Conservation (phyloP, 345 rosid genomes). For the Excoecaria agallocha region DNA sequence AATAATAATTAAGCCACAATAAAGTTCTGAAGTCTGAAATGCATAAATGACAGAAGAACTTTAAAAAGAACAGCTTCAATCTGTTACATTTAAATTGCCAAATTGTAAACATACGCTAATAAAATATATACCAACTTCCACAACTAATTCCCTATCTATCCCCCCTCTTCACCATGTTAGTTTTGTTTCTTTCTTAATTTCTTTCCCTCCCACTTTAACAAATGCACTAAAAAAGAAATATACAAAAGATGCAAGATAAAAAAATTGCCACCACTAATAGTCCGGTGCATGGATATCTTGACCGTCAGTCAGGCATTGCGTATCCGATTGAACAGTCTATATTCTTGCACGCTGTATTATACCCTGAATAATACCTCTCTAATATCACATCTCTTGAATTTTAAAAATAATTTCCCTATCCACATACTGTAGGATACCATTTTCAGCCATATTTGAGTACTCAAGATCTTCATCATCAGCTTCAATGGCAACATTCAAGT, state of each 20-base stretch:
- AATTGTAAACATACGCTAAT: background rate
- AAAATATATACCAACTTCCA: background rate
- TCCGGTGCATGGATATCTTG: too few relatives aligned
- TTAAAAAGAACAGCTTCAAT: background rate
- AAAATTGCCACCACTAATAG: constrained; percentile 1
- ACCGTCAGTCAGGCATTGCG: too few relatives aligned
- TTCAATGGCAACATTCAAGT: constrained; percentile 56
- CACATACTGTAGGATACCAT: constrained; percentile 37
- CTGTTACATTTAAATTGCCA: constrained; percentile 8
- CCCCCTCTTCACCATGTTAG: constrained; percentile 26
- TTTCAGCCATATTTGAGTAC: constrained; percentile 13
- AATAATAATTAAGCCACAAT: background rate
- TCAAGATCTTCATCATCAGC: constrained; percentile 27
- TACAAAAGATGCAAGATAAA: background rate
- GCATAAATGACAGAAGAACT: background rate
- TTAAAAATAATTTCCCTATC: constrained; percentile 50
- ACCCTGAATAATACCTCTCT: background rate
- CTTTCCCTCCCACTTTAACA: constrained; percentile 19
- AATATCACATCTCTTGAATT: constrained; percentile 27
- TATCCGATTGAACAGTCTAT: too few relatives aligned
- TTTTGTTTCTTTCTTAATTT: constrained; percentile 22
- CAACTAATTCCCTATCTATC: constrained; percentile 14
- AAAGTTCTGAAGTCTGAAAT: too few relatives aligned
- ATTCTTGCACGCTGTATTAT: too few relatives aligned
- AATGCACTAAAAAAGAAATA: background rate